Conservation (phyloP, 2,329 filamentous ascomycete species). For the Triangularia verruculosa region DNA sequence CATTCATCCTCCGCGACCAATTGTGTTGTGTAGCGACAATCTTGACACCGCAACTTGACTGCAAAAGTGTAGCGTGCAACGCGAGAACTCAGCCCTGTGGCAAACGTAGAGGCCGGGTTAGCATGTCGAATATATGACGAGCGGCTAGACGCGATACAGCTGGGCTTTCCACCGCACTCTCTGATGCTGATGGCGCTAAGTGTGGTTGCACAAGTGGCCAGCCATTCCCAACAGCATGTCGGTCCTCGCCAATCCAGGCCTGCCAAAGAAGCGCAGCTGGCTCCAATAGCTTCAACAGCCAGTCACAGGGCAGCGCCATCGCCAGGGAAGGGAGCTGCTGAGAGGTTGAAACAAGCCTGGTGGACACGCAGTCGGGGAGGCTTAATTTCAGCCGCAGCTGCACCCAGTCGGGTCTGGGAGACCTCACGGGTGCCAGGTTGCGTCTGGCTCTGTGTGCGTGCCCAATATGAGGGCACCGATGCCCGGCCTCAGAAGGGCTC, state of each 20-base stretch:
- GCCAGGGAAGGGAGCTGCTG: not conserved
- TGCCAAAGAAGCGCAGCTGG: slow-evolving; percentile 10
- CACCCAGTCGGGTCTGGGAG: slow-evolving; percentile 18
- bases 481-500: not conserved
- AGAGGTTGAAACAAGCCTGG: slow-evolving; percentile 18
- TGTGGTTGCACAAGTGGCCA: slow-evolving; percentile 5
- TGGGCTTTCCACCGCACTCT: not conserved
- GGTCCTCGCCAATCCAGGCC: slow-evolving; percentile 22
- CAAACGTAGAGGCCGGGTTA: not conserved
- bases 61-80: not conserved
- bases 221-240: slow-evolving; percentile 2
- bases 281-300: not conserved
- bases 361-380: slow-evolving; percentile 10
- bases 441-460: slow-evolving; percentile 3
- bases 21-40: not conserved
- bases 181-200: slow-evolving; percentile 1
- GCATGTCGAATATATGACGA: not conserved
- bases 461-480: slow-evolving; percentile 21
- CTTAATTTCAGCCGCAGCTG: slow-evolving; percentile 26
- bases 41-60: not conserved
- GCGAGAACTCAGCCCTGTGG: not conserved
- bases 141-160: not conserved
- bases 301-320: not conserved
- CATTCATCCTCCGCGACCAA: too few species aligned
- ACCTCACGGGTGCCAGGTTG: not conserved